Percentiles rank a stretch among this genome's conserved stretches.
These are phyloP conservation scores for Penicillium coprophilum DNA, from an alignment of 495 filamentous ascomycete species.

Conservation along the genomic window DNA sequence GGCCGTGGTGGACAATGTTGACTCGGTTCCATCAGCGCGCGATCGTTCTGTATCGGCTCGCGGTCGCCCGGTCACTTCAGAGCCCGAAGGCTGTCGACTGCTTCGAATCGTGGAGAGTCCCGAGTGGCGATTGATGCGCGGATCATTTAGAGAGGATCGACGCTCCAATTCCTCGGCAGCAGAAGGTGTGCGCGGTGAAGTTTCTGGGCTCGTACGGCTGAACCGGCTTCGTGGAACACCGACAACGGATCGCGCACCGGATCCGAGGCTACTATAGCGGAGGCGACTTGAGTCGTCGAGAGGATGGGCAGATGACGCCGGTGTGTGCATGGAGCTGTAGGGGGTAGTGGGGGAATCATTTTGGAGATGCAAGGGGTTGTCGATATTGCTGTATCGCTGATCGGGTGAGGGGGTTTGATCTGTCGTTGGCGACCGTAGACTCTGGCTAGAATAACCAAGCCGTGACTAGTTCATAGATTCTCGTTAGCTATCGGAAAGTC, in stretches of 20 bases:
- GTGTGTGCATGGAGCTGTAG: slow-evolving; percentile 38
- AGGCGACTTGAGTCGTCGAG: slow-evolving; percentile 47
- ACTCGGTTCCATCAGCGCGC: slow-evolving; percentile 67
- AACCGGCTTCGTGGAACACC: slow-evolving; percentile 42
- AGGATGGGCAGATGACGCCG: slow-evolving; percentile 51
- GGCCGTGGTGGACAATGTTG: slow-evolving; percentile 79
- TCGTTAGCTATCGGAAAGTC: slow-evolving; percentile 9
- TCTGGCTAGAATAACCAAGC: slow-evolving; percentile 41
- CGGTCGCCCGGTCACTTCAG: slow-evolving; percentile 42
- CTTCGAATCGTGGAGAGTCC: slow-evolving; percentile 52
- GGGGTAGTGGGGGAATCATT: slow-evolving; percentile 41
- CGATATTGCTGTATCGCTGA: slow-evolving; percentile 42
- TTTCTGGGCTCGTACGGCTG: slow-evolving; percentile 42
- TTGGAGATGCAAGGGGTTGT: slow-evolving; percentile 47
- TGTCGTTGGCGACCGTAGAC: slow-evolving; percentile 39
- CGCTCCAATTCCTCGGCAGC: slow-evolving; percentile 46
- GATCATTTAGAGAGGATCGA: slow-evolving; percentile 45
- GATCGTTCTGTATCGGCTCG: slow-evolving; percentile 50
- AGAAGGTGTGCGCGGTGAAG: slow-evolving; percentile 45
- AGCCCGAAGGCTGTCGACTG: slow-evolving; percentile 52
- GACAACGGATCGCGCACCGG: slow-evolving; percentile 47
- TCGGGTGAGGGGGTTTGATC: slow-evolving; percentile 47
- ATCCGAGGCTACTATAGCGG: slow-evolving; percentile 38
- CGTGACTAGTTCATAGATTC: slow-evolving; percentile 33
- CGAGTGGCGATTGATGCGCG: slow-evolving; percentile 53